Evolutionary conservation across 192 early-diverging fungal species (phyloP), one percentile per base, ranked within the genome.

Genomic region (Umbelopsis sp.): DNA sequence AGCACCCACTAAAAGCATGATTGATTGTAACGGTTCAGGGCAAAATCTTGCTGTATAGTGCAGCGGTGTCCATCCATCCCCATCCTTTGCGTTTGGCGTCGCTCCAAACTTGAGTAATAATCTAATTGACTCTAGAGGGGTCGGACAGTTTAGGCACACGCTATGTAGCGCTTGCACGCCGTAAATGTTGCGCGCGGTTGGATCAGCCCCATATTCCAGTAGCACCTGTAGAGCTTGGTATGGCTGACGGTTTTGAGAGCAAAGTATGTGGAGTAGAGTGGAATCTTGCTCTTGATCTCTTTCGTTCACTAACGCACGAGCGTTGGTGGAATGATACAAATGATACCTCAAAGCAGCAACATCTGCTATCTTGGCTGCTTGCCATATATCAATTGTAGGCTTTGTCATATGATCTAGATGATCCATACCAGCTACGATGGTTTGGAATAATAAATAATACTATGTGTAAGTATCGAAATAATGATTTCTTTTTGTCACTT

Each of bases 51-150:
- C 71, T 1, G 74, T 70, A 51, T 80, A 80, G 9, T 82, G 81
- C 1, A 87, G 31, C 11, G 86, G 87, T 11, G 87, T 86, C 81
- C 86, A 88, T 17, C 87, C 91, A 51, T 92, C 90, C 6, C 86
- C 77, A 65, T 92, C 90, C 21, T 84, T 78, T 12, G 87, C 71
- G 72, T 91, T 85, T 31, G 83, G 66, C 66, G 87, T 75, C 20
- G 88, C 87, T 8, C 83, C 79, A 56, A 78, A 71, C 0, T 75
- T 67, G 16, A 74, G 32, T 8, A 70, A 66, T n/a, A 72, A 54
- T 45, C 16, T 10, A 24, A 72, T 47, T 4, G 51, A 70, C 29
- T 31, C 20, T 43, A 65, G 44, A 17, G 73, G 77, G 8, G 65
- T 54, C 16, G 34, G 44, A 25, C 44, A 77, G 24, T 69, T 74